Percentiles rank a stretch among this genome's conserved stretches.
phyloP scores from a whole-genome alignment of 2,329 filamentous ascomycete species.

The Capronia epimyces region DNA sequence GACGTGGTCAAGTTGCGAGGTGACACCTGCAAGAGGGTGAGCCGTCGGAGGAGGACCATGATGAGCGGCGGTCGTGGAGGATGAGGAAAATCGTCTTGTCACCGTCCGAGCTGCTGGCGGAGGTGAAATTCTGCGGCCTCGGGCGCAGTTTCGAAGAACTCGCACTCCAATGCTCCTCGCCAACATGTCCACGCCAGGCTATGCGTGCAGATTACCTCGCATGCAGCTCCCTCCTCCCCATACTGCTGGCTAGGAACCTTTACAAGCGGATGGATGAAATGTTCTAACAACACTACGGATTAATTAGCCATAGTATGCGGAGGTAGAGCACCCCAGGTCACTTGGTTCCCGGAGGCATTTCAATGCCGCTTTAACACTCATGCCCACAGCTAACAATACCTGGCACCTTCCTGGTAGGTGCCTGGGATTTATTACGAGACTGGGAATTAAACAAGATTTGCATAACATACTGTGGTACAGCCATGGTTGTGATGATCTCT shows the following conservation, averaged over 20 bases:
- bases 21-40: conserved; percentile 55
- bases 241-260: background rate
- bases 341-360: no score
- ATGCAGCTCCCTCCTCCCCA: conserved; percentile 3
- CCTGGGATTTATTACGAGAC: no score
- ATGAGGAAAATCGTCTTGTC: conserved; percentile 18
- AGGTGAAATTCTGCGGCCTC: conserved; percentile 4
- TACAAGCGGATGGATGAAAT: no score
- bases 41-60: conserved; percentile 37
- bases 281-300: no score
- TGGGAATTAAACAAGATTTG: no score
- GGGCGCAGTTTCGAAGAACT: conserved; percentile 23
- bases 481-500: no score
- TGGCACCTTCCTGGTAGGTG: no score
- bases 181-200: conserved; percentile 21
- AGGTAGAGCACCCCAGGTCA: no score
- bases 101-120: conserved; percentile 11
- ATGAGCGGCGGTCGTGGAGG: conserved; percentile 13
- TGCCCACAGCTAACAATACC: no score
- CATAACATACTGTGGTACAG: no score
- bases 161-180: conserved; percentile 20
- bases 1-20: conserved; percentile 74
- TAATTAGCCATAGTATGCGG: no score
- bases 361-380: no score
- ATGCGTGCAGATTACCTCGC: background rate